Percentiles rank a stretch among this genome's conserved stretches.
Conservation (phyloP, 306 rosid species). For the Vicia faba region DNA sequence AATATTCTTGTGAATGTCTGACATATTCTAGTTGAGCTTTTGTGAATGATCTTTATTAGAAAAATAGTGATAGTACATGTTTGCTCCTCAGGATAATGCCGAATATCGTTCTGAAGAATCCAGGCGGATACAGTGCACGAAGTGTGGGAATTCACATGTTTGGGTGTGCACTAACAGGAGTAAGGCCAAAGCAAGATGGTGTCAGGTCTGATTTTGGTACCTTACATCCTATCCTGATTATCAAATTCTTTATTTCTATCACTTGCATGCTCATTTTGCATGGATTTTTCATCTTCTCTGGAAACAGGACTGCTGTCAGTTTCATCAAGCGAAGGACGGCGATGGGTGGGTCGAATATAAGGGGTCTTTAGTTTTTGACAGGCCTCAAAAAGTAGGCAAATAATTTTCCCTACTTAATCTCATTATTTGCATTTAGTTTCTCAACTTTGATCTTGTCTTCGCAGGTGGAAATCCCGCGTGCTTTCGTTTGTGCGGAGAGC, state of each 20-base stretch:
- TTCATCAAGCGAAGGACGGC: conserved; percentile 99
- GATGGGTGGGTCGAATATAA: conserved; percentile 99
- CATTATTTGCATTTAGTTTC: conserved; percentile 29
- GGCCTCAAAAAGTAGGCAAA: conserved; percentile 72
- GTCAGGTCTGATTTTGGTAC: conserved; percentile 68
- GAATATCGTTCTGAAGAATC: conserved; percentile 89
- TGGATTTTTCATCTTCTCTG: conserved; percentile 38
- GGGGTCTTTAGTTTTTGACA: conserved; percentile 83
- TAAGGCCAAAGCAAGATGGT: conserved; percentile 97
- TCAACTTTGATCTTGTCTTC: conserved; percentile 38
- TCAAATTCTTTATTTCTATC: conserved; percentile 22
- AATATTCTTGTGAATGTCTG: conserved; percentile 29
- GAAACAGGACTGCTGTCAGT: conserved; percentile 90
- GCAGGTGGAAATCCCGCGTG: conserved; percentile 94
- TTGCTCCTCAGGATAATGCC: conserved; percentile 59
- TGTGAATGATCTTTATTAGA: conserved; percentile 13
- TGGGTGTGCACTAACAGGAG: conserved; percentile 98
- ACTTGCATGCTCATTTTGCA: neutral
- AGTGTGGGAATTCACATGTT: conserved; percentile 92
- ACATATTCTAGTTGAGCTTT: neutral
- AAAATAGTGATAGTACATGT: conserved; percentile 29
- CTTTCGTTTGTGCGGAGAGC: conserved; percentile 98
- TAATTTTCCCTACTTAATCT: conserved; percentile 7
- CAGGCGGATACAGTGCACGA: conserved; percentile 91
- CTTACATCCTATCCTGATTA: neutral